Conservation (phyloP, 306 rosid species). For the Fragaria ananassa region DNA sequence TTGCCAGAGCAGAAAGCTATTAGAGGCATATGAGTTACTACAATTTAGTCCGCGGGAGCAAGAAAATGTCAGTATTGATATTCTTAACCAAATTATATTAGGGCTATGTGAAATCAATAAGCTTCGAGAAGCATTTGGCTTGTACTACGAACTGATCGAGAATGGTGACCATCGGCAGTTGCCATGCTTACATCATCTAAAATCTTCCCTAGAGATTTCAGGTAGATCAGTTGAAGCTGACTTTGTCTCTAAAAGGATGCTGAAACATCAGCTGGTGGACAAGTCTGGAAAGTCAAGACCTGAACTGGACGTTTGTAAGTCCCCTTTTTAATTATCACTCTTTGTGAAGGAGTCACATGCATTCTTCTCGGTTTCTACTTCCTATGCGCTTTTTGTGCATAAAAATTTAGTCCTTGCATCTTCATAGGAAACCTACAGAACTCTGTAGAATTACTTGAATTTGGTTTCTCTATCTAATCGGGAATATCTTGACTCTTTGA, state of each 20-base stretch:
- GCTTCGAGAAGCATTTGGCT: constrained; percentile 66
- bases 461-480: neutral
- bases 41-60: constrained; percentile 49
- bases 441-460: neutral
- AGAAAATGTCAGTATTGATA: constrained; percentile 34
- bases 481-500: neutral
- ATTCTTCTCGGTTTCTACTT: neutral
- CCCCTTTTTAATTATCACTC: neutral
- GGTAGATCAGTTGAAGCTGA: constrained; percentile 60
- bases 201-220: constrained; percentile 46
- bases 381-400: neutral
- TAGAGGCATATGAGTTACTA: constrained; percentile 61
- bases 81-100: constrained; percentile 41
- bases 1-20: constrained; percentile 42
- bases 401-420: neutral
- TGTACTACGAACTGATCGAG: constrained; percentile 64
- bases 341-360: neutral
- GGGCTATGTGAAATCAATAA: constrained; percentile 57
- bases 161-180: constrained; percentile 50
- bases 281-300: constrained; percentile 25
- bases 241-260: constrained; percentile 60
- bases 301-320: constrained; percentile 32
- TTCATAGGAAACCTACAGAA: neutral
- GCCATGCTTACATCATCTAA: constrained; percentile 47
- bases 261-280: constrained; percentile 14